Base-by-base conservation (phyloP, 2,329 filamentous ascomycete species). In the Fusarium torreyae region DNA sequence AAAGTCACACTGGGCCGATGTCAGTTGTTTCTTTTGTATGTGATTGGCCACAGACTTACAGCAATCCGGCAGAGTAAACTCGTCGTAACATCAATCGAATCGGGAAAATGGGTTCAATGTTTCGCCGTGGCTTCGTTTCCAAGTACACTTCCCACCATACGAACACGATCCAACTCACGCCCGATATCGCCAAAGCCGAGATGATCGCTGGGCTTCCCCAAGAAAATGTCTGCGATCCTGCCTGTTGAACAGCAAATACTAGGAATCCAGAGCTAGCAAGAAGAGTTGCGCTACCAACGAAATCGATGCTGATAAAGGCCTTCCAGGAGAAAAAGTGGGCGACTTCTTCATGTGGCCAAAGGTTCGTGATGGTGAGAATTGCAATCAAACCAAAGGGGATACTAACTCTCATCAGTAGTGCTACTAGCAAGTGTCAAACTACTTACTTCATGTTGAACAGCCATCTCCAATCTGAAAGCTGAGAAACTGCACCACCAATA, bases 361-460 rank as follows among this genome's bases (percentile, higher is more conserved):
- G 79, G 54, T 81, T 79, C n/a, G 83, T 80, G 5, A 88, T 81
- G 6, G 80, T 80, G 17, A 81, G 69, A n/a, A 87, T 80, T 5
- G 83, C 81, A 13, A 83, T 69, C 4, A 83, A 72, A 2, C 85
- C 85, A 66, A 84, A 83, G 0, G 86, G 86, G 22, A 87, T 80
- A 66, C 85, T 87, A 57, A 11, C n/a, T 9, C 28, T 9, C 28
- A 63, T 74, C 57, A 75, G 42, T 40, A n/a, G 9, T 31, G 28
- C 22, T 20, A 20, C 18, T 6, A 17, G 22, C 50, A 18, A 31
- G 22, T 24, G 40, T 18, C 8, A 22, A 15, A 13, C 10, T 20
- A 69, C 83, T 45, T 77, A 89, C 87, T 90, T 90, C 75, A 89
- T 85, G 75, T 86, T 86, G 75, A 90, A 90, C 39, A 90, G 81